A percentile compares a stretch with the other conserved stretches of the same genome.
Conservation (phyloP, 257 asterid species). For the Solanum virginianum region DNA sequence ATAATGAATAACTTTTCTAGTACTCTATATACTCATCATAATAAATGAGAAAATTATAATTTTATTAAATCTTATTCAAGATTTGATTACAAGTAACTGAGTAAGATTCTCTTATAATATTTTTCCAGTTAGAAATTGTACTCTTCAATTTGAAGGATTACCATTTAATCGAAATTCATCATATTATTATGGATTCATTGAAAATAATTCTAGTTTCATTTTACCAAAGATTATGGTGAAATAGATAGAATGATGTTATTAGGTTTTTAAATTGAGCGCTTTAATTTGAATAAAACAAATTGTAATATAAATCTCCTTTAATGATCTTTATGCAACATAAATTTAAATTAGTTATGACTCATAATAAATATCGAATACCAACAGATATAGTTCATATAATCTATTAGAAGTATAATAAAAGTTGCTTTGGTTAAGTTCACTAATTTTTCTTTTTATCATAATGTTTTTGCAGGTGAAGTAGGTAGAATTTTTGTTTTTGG, state of each 20-base stretch:
- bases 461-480: not conserved
- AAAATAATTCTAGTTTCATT: too few relatives aligned
- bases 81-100: not conserved
- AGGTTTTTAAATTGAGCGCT: not conserved
- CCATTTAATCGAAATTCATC: too few relatives aligned
- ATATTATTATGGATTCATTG: too few relatives aligned
- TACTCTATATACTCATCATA: too few relatives aligned
- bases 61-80: not conserved
- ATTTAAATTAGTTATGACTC: not conserved
- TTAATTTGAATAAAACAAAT: not conserved
- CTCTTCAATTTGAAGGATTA: too few relatives aligned
- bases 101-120: not conserved
- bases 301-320: accelerated
- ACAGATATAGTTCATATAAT: too few relatives aligned
- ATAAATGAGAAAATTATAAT: not conserved
- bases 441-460: not conserved
- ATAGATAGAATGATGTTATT: not conserved
- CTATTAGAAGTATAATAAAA: not conserved
- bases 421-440: not conserved
- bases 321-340: not conserved
- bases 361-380: too few relatives aligned
- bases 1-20: too few relatives aligned
- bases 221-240: not conserved
- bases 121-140: not conserved
- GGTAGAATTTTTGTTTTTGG: not conserved